phyloP scores from a whole-genome alignment of 441 rosid genomes.

The Pelargonium citronellum region DNA sequence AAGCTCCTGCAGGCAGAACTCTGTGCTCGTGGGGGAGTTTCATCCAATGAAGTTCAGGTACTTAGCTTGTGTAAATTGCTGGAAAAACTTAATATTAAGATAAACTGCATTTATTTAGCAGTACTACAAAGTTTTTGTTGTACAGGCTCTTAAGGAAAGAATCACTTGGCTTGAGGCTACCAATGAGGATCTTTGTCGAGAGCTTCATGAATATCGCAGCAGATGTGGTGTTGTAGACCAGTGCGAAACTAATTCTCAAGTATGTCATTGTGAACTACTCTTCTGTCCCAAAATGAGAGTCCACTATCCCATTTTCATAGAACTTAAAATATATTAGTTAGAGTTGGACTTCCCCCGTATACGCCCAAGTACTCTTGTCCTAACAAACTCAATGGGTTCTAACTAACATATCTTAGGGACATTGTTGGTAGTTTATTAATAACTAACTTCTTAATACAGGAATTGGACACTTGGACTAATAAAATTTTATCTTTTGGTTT shows the following conservation, averaged over 20 bases:
- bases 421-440: too few species aligned
- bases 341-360: too few species aligned
- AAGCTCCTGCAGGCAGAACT: conserved; percentile 54
- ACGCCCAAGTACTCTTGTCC: too few species aligned
- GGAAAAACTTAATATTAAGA: conserved; percentile 8
- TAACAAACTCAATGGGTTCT: too few species aligned
- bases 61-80: conserved; percentile 15
- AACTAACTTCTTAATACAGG: too few species aligned
- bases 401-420: too few species aligned
- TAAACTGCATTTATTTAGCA: conserved; percentile 11
- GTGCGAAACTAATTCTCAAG: conserved; percentile 40
- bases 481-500: neutral
- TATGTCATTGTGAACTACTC: conserved; percentile 22
- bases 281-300: neutral
- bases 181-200: conserved; percentile 51
- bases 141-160: conserved; percentile 49
- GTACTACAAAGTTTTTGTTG: conserved; percentile 10
- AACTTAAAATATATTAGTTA: conserved; percentile 3
- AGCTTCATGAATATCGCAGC: conserved; percentile 54
- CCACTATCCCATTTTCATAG: conserved; percentile 10
- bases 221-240: conserved; percentile 40
- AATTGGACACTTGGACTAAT: neutral
- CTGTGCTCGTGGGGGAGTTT: conserved; percentile 41
- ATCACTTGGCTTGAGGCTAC: conserved; percentile 53
- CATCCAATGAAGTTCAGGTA: conserved; percentile 50